phyloP scores from a whole-genome alignment of 805 yeast genomes.

The Candida jianshihensis region DNA sequence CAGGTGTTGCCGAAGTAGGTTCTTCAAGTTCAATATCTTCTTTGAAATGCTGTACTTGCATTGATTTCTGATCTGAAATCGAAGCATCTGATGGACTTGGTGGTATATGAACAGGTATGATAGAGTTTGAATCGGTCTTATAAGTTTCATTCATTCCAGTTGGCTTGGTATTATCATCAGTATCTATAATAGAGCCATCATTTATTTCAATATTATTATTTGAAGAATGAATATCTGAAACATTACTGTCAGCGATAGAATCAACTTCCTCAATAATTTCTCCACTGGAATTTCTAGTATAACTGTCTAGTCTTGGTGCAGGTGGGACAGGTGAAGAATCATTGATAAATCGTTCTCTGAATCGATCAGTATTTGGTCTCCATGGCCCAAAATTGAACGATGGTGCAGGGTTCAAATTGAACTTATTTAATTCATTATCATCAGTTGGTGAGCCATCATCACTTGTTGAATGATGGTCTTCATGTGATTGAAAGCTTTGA shows the following conservation, averaged over 20 bases:
- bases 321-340: slow-evolving; percentile 29
- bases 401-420: slow-evolving; percentile 18
- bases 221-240: slow-evolving; percentile 2
- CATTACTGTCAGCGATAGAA: slow-evolving; percentile 7
- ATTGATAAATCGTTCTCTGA: slow-evolving; percentile 41
- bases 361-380: slow-evolving; percentile 51
- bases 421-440: too few relatives aligned
- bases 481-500: slow-evolving; percentile 8
- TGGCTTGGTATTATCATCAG: neutral
- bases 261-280: slow-evolving; percentile 20
- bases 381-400: slow-evolving; percentile 45
- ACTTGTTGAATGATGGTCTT: slow-evolving; percentile 1
- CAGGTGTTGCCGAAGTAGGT: neutral
- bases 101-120: slow-evolving; percentile 20
- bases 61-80: neutral
- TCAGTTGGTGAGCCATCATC: slow-evolving; percentile 1
- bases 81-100: slow-evolving; percentile 12
- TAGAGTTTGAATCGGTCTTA: slow-evolving; percentile 17
- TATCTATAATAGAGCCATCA: neutral
- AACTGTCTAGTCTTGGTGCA: slow-evolving; percentile 24
- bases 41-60: slow-evolving; percentile 4
- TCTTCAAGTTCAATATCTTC: slow-evolving; percentile 12
- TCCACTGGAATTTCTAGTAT: slow-evolving; percentile 21
- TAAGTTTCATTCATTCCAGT: slow-evolving; percentile 13
- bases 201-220: slow-evolving; percentile 10